Conservation (phyloP, 192 early-diverging fungal species). For the Phlyctochytrium planicorne region DNA sequence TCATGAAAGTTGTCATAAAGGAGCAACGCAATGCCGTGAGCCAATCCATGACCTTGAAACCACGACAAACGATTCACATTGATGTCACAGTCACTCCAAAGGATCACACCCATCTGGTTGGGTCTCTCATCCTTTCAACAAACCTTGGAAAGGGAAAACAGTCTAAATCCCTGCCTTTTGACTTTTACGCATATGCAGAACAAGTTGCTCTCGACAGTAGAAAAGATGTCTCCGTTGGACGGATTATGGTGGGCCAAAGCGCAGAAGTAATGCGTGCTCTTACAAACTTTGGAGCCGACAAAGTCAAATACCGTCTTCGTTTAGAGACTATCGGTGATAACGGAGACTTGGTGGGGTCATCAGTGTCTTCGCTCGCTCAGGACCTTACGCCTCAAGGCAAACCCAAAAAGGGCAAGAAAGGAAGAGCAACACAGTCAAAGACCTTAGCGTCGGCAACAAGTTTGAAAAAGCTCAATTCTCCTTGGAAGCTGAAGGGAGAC, state of each 20-base stretch:
- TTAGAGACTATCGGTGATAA: conserved; percentile 31
- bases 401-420: conserved; percentile 29
- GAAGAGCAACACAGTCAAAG: conserved; percentile 17
- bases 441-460: neutral
- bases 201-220: conserved; percentile 46
- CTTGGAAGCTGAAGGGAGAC: conserved; percentile 42
- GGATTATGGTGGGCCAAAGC: conserved; percentile 51
- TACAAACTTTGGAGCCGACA: conserved; percentile 47
- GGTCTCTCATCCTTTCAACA: conserved; percentile 37
- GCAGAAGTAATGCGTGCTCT: conserved; percentile 32
- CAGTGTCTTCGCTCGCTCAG: neutral
- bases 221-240: conserved; percentile 47
- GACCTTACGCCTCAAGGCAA: conserved; percentile 14
- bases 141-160: conserved; percentile 38
- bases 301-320: conserved; percentile 45
- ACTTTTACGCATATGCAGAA: conserved; percentile 48
- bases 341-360: neutral
- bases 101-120: conserved; percentile 24
- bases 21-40: conserved; percentile 6
- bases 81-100: conserved; percentile 36
- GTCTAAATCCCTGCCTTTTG: conserved; percentile 28
- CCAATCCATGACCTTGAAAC: conserved; percentile 8
- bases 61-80: conserved; percentile 21
- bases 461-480: conserved; percentile 12
- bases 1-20: conserved; percentile 11